Conservation (phyloP, 2,329 filamentous ascomycete species). For the Colletotrichum euphorbiae region DNA sequence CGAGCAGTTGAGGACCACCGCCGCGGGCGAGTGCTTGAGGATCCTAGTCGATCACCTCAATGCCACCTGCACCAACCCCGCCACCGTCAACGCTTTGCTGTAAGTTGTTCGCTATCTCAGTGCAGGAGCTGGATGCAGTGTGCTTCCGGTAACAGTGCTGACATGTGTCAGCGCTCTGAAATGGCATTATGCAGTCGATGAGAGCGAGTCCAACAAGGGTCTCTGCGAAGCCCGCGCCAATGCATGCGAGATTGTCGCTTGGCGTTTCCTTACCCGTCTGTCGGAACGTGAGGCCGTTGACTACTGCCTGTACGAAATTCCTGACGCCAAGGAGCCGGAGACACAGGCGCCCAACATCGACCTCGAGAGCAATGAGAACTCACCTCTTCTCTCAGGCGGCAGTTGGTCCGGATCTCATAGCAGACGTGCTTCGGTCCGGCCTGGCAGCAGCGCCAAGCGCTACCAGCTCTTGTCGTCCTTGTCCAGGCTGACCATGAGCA, state of each 20-base stretch:
- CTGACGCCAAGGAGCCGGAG: conserved; percentile 51
- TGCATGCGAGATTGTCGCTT: conserved; percentile 84
- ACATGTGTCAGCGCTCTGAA: conserved; percentile 71
- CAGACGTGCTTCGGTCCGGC: conserved; percentile 42
- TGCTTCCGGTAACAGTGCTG: not conserved
- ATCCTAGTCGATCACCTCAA: conserved; percentile 73
- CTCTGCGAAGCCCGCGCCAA: conserved; percentile 76
- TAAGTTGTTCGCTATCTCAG: conserved; percentile 56
- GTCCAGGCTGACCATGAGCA: conserved; percentile 65
- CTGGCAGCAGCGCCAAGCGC: conserved; percentile 57
- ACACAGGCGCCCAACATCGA: conserved; percentile 44
- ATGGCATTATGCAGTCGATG: conserved; percentile 76
- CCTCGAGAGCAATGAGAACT: conserved; percentile 61
- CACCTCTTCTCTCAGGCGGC: conserved; percentile 57
- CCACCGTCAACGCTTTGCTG: conserved; percentile 79
- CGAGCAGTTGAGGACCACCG: conserved; percentile 77
- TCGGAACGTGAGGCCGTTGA: conserved; percentile 80
- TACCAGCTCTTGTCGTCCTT: conserved; percentile 65
- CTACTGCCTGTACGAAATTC: conserved; percentile 79
- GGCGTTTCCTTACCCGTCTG: conserved; percentile 78
- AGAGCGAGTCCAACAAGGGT: conserved; percentile 67
- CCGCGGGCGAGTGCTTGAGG: conserved; percentile 69
- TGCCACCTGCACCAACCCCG: conserved; percentile 72
- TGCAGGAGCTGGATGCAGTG: too few relatives aligned
- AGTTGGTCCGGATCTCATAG: conserved; percentile 41